Base-by-base conservation (phyloP, 164 flowering plant species). In the Magnolia kwangsiensis region DNA sequence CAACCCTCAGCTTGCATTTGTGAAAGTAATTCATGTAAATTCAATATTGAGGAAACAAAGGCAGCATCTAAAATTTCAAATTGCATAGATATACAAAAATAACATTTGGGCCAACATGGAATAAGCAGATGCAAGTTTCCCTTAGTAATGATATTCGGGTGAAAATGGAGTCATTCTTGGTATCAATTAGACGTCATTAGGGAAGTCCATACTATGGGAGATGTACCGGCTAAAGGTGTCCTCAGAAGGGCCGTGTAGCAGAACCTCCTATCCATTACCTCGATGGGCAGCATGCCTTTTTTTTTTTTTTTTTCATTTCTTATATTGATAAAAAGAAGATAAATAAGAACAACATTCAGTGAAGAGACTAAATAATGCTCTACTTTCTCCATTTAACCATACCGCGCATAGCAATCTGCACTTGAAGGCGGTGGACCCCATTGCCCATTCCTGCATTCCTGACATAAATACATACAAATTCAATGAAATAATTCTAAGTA, bases 391-490 rank as follows among this genome's bases (percentile, higher is more conserved):
- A 58, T n/a, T 63, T 63, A 72, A 73, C 65, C 2, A 19, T 86
- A 92, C 99, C 99, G 83, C 96, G 90, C 92, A 94, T 85, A 14
- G 97, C 97, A 72, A 96, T 91, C 81, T 85, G 91, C 78, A 94
- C 83, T 81, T 96, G 99, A 69, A 96, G 90, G 78, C 89, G 83
- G 83, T 94, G 97, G 19, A 94, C 74, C 73, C 97, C 98, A 90
- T 91, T 94, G 67, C 97, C 99, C 90, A 90, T 83, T 70, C 99
- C 99, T 8, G 81, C 77, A 84, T 87, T 92, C 99, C 99, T 96
- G 88, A 71, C 64, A 66, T 19, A 71, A 74, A 51, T 23, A 29
- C 31, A 72, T 70, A n/a, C 11, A 6, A 24, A 68, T 49, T 7
- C 49, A 20, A n/a, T 50, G 7, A 70, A 37, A 37, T 29, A 29